phyloP scores from a whole-genome alignment of 164 flowering plant genomes.

The Nelumbo lutea region DNA sequence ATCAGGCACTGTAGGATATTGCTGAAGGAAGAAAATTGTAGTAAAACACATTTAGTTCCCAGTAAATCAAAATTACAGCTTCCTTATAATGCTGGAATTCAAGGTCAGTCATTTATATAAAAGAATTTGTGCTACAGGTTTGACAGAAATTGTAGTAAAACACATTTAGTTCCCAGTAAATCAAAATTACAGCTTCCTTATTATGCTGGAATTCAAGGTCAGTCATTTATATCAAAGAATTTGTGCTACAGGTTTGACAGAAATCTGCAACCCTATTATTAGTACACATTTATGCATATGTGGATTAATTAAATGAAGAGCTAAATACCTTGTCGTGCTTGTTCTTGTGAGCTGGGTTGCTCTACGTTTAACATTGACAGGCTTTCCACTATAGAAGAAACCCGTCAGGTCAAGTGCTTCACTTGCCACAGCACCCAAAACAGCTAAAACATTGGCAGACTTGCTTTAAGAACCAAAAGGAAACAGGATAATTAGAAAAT shows the following conservation, averaged over 20 bases:
- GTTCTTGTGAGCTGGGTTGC: constrained; percentile 54
- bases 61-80: too few species aligned
- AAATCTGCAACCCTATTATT: neutral
- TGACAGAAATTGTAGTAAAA: too few species aligned
- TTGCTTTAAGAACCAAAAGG: constrained; percentile 49
- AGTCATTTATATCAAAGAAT: neutral
- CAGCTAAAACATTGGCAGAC: constrained; percentile 96
- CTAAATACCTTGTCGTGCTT: constrained; percentile 60
- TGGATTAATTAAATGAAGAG: neutral
- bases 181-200: too few species aligned
- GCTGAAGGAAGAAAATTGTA: too few species aligned
- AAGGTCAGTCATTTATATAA: neutral
- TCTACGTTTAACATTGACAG: constrained; percentile 43
- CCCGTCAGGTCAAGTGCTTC: constrained; percentile 95
- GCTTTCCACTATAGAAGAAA: constrained; percentile 87
- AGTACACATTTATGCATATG: neutral
- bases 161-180: too few species aligned
- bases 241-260: neutral
- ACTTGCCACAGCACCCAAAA: constrained; percentile 90
- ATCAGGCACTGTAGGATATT: too few species aligned
- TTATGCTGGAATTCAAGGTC: neutral
- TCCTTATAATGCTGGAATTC: neutral
- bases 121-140: neutral
- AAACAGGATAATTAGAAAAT: constrained; percentile 22
- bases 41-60: too few species aligned